Evolutionary conservation across 2,329 filamentous ascomycete species (phyloP), one percentile per base, ranked within the genome.

Genomic region (Aspergillus arachidicola): DNA sequence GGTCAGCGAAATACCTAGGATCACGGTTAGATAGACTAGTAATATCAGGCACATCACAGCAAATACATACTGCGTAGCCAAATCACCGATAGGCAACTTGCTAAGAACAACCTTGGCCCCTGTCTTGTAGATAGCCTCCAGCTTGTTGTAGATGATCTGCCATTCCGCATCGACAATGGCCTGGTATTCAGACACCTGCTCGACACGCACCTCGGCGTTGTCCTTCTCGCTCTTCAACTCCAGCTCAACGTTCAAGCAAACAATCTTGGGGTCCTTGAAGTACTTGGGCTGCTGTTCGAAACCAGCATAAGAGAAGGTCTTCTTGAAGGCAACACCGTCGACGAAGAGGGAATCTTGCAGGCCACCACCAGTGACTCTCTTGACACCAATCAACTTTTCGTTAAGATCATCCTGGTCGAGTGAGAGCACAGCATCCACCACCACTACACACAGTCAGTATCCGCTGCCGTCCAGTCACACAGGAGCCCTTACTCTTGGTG

Each of bases 141-240:
- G 91, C 86, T 99, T 99, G 85, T 97, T 94, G 88, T 91, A 98
- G 80, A 99, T 99, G 77, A 99, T 99, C 81, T 97, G 93, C 95
- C 95, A 99, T 81, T 99, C 95, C 34, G 95, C 95, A 76, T 99
- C 95, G 76, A 99, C 95, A 71, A 99, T 97, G 67, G 95, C 95
- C 83, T 99, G 95, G 84, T 99, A 99, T 82, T 99, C 95, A 23
- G 94, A 96, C 58, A 99, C 95, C 80, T 98, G 94, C 82, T 98
- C 95, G 63, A 99, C 94, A 64, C 95, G 90, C 67, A 99, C 93
- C 83, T 99, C 95, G 64, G 95, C 95, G 75, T 99, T 99, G 83
- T 99, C 95, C 86, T 97, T 99, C 81, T 99, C 95, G 66, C 92
- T 94, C 88, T 99, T 99, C 72, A 99, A 85, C 83, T 99, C 95